Conservation (phyloP, 2,329 filamentous ascomycete genomes). For the Stagonosporopsis rhizophila region DNA sequence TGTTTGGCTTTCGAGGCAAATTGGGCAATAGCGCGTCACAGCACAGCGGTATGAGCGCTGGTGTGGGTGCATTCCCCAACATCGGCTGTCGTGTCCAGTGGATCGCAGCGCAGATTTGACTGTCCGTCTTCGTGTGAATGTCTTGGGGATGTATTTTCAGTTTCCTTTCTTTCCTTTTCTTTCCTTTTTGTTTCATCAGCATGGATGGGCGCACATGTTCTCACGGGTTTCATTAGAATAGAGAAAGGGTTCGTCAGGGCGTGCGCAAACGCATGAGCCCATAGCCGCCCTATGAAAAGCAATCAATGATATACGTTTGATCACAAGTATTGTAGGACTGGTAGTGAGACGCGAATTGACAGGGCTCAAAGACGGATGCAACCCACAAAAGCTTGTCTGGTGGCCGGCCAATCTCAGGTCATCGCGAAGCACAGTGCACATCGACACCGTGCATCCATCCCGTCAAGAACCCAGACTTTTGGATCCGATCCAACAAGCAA, state of each 20-base stretch:
- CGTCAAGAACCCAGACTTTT: neutral
- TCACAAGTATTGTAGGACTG: slow-evolving; percentile 1
- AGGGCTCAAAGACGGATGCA: neutral
- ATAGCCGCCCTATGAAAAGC: slow-evolving; percentile 20
- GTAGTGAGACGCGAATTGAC: neutral
- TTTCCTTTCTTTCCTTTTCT: neutral
- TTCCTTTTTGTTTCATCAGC: slow-evolving; percentile 13
- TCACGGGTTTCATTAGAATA: slow-evolving; percentile 13
- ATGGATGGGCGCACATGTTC: slow-evolving; percentile 16
- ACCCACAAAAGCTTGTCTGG: slow-evolving; percentile 3
- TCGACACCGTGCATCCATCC: slow-evolving; percentile 11
- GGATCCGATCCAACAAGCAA: neutral
- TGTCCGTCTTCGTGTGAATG: slow-evolving; percentile 24
- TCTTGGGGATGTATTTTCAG: slow-evolving; percentile 11
- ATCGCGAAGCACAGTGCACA: slow-evolving; percentile 3
- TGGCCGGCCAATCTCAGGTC: neutral
- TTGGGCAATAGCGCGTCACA: slow-evolving; percentile 20
- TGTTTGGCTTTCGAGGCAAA: slow-evolving; percentile 19
- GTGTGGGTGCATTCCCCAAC: slow-evolving; percentile 16
- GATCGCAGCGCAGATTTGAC: slow-evolving; percentile 35
- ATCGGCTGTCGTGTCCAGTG: slow-evolving; percentile 26
- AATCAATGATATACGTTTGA: slow-evolving; percentile 24
- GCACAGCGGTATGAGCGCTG: slow-evolving; percentile 21
- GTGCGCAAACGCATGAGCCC: slow-evolving; percentile 2
- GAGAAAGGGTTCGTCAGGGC: slow-evolving; percentile 20